Percentiles rank a stretch among this genome's conserved stretches.
Conservation (phyloP, 2,329 filamentous ascomycete species). For the Calonectria multiphialidica region DNA sequence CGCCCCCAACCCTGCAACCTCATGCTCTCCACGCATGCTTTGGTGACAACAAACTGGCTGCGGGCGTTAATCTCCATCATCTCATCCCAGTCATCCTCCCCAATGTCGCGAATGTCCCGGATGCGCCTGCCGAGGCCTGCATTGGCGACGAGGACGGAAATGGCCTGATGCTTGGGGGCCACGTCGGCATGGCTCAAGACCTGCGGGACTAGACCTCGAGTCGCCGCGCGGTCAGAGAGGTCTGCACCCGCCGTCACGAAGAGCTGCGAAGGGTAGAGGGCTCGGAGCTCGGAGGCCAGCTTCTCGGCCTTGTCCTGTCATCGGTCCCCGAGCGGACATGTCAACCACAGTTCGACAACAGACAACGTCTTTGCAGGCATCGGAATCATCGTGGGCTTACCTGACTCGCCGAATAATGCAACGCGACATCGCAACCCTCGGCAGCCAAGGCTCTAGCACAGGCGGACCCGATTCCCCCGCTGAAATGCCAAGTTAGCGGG, state of each 20-base stretch:
- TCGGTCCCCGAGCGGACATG: not conserved
- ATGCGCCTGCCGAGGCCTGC: constrained; percentile 48
- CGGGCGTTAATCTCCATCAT: constrained; percentile 50
- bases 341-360: not conserved
- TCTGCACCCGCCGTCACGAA: constrained; percentile 45
- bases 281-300: constrained; percentile 42
- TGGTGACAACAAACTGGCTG: constrained; percentile 50
- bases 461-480: constrained; percentile 51
- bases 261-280: constrained; percentile 41
- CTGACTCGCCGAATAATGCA: constrained; percentile 50
- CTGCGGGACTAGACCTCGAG: constrained; percentile 8
- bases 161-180: constrained; percentile 17
- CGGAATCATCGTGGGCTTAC: constrained; percentile 28
- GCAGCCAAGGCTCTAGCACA: constrained; percentile 48
- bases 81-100: constrained; percentile 52
- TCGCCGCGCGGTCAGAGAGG: constrained; percentile 40
- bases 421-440: constrained; percentile 50
- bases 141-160: constrained; percentile 13
- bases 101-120: constrained; percentile 47
- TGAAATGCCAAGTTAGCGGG: constrained; percentile 27
- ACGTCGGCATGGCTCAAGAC: constrained; percentile 23
- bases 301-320: constrained; percentile 46
- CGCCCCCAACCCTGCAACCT: constrained; percentile 47
- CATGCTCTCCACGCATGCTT: constrained; percentile 47
- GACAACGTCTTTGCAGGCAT: not conserved